Evolutionary conservation across 192 early-diverging fungal genomes (phyloP).

Genomic region (Allomyces macrogynus): DNA sequence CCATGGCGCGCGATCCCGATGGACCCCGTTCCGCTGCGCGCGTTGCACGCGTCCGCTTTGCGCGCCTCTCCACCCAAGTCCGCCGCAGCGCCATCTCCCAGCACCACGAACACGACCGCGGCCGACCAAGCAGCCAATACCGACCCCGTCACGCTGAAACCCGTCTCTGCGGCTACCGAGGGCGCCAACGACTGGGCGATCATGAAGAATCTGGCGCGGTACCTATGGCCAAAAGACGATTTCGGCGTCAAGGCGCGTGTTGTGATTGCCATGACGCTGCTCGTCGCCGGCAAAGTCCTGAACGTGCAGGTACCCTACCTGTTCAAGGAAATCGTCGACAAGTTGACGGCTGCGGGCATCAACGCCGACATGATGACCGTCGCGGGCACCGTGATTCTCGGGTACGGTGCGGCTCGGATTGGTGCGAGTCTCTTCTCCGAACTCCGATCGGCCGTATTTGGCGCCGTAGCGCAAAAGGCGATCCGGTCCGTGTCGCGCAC

Average conservation of each 20-base stretch:
- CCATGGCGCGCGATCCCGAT: too few species aligned
- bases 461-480: conserved; percentile 79
- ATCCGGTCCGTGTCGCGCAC: conserved; percentile 67
- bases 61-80: too few species aligned
- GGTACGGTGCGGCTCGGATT: conserved; percentile 79
- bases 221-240: conserved; percentile 86
- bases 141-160: too few species aligned
- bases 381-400: conserved; percentile 79
- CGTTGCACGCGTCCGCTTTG: too few species aligned
- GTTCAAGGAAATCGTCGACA: conserved; percentile 86
- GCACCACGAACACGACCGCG: too few species aligned
- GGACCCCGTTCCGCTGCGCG: too few species aligned
- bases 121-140: too few species aligned
- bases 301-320: conserved; percentile 90
- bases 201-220: conserved; percentile 46
- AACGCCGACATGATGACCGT: conserved; percentile 33
- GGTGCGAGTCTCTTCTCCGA: conserved; percentile 67
- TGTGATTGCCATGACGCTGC: conserved; percentile 55
- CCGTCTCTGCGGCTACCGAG: too few species aligned
- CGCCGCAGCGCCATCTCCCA: too few species aligned
- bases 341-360: conserved; percentile 35
- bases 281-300: conserved; percentile 64
- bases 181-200: conserved; percentile 30
- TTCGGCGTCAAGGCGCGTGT: conserved; percentile 67
- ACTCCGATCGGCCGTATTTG: conserved; percentile 83